Base-by-base conservation (phyloP, 1,284 basidiomycete species). In the Leccinum griseonigrum region DNA sequence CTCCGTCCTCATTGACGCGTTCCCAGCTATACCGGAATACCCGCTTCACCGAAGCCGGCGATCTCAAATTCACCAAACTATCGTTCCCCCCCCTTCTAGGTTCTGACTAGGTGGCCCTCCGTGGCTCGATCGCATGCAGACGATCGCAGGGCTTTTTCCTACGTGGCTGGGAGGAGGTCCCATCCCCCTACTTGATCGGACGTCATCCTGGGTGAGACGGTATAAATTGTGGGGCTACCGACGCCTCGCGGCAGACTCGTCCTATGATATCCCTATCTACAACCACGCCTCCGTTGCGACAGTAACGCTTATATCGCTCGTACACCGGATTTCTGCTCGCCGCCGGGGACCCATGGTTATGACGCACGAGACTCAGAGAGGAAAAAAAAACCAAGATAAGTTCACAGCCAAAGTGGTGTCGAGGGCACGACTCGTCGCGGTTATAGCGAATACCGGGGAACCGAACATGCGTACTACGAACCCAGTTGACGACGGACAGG, bases 11-110 rank as follows among this genome's bases (percentile, higher is more conserved):
- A 6, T 38, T 32, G 32, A 46, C 53, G 18, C 1, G 54, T 68
- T 68, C 69, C 60, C 69, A 67, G 52, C 58, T 22, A 34, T 60
- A 14, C 40, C 69, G 71, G 63, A 56, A 40, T 16, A 51, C 54
- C 46, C 69, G 69, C 66, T 56, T n/a, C 34, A 70, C 69, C 70
- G 69, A 65, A 55, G 50, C 14, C 28, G 50, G 71, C 60, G 55
- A 43, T 56, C 54, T 43, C 53, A 29, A 54, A 26, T 9, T 36
- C 36, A 26, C 14, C 29, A 31, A 26, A 28, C 38, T 38, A 60
- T 16, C 18, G 34, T 46, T 10, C 28, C 7, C 16, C 50, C 16
- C 14, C 16, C 9, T 40, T 40, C 16, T 36, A 14, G 7, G 34
- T 51, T 29, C 9, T 16, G 50, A 48, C 18, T 22, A 43, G 38